Percentiles rank a stretch among this genome's conserved stretches.
Evolutionary conservation across 208 protist genomes (phyloP).

Genomic region (Trypanosoma scelopori): DNA sequence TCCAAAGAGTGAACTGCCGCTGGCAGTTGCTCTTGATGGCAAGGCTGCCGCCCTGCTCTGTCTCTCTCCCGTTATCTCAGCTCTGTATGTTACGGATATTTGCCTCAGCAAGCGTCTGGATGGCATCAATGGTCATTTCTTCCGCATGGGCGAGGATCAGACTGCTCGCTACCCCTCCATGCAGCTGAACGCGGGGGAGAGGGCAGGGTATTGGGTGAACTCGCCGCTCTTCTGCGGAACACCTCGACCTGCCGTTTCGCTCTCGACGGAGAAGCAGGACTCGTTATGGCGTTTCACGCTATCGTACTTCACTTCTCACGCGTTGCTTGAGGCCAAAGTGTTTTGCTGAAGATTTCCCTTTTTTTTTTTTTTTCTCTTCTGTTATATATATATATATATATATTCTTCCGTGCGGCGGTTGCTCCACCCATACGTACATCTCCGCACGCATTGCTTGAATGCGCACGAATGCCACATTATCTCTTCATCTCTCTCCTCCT

Average conservation of each 20-base stretch:
- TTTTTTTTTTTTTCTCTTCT: background rate
- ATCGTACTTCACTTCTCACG: conserved; percentile 37
- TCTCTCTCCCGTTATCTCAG: conserved; percentile 55
- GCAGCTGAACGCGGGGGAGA: conserved; percentile 14
- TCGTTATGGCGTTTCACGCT: conserved; percentile 52
- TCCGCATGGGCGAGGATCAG: conserved; percentile 78
- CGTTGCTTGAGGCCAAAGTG: conserved; percentile 15
- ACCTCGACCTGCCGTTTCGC: conserved; percentile 39
- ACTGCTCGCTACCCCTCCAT: conserved; percentile 32
- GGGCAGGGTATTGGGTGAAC: conserved; percentile 50
- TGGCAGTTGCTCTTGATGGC: conserved; percentile 41
- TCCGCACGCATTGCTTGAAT: no score
- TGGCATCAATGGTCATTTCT: conserved; percentile 60
- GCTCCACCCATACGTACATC: background rate
- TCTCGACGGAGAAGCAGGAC: conserved; percentile 40
- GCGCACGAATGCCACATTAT: no score
- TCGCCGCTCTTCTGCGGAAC: conserved; percentile 56
- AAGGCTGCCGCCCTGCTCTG: conserved; percentile 39
- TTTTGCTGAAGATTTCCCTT: conserved; percentile 14
- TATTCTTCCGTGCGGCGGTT: conserved; percentile 4
- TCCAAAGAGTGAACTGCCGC: conserved; percentile 39
- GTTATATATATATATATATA: background rate
- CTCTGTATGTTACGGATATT: conserved; percentile 61
- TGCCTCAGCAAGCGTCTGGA: conserved; percentile 58
- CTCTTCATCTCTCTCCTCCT: background rate